phyloP scores from a whole-genome alignment of 306 rosid species.

The Morella rubra region DNA sequence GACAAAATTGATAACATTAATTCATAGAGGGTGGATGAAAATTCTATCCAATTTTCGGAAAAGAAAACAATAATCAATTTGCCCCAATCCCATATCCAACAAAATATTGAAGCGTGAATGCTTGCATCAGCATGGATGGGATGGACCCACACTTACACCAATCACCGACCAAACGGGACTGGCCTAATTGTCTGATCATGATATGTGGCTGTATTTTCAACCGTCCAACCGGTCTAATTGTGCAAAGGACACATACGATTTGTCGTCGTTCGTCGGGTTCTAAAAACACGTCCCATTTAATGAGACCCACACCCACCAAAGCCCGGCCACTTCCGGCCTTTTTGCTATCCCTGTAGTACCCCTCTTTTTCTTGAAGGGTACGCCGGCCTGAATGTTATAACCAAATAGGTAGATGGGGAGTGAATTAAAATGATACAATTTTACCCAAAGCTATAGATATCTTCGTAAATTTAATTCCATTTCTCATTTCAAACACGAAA shows the following conservation, averaged over 20 bases:
- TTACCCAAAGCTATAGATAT: no score
- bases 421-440: no score
- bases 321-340: neutral
- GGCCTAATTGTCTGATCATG: no score
- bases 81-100: no score
- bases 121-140: neutral
- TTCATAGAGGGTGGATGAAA: neutral
- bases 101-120: no score
- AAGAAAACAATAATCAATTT: neutral
- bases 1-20: no score
- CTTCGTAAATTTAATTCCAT: no score
- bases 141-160: conserved; percentile 21
- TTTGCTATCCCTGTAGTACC: neutral
- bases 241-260: neutral
- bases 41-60: no score
- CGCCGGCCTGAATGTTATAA: no score
- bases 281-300: neutral
- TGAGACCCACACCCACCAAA: conserved; percentile 13
- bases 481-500: no score
- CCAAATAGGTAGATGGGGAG: no score
- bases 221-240: conserved; percentile 45
- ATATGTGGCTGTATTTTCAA: conserved; percentile 12
- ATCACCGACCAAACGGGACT: conserved; percentile 45
- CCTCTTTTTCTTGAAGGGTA: neutral
- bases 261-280: conserved; percentile 15